Evolutionary conservation across 2,329 filamentous ascomycete species (phyloP).

Genomic region (Gnomoniopsis sp.): DNA sequence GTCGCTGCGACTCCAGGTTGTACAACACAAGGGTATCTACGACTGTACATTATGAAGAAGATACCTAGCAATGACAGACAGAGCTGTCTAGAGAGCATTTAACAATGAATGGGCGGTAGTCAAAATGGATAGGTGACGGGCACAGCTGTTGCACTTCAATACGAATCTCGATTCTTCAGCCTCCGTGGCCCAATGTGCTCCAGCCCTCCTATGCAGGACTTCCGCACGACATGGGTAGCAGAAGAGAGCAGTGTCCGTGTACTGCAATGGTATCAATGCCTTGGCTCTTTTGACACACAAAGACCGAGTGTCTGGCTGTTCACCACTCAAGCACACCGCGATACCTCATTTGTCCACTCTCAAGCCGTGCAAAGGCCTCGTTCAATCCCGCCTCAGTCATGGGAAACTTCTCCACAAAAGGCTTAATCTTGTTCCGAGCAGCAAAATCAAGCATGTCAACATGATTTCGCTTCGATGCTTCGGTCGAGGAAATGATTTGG

Average conservation of each 20-base stretch:
- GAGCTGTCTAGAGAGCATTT: not conserved
- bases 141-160: not conserved
- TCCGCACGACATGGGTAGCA: not conserved
- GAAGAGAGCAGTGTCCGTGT: not conserved
- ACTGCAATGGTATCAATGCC: not conserved
- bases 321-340: constrained; percentile 17
- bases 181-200: not conserved
- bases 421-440: constrained; percentile 17
- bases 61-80: not conserved
- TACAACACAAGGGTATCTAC: not conserved
- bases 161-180: not conserved
- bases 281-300: not conserved
- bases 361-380: constrained; percentile 15
- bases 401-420: constrained; percentile 18
- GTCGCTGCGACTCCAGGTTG: not conserved
- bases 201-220: not conserved
- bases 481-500: constrained; percentile 16
- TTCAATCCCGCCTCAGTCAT: constrained; percentile 18
- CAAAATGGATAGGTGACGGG: not conserved
- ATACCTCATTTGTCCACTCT: constrained; percentile 18
- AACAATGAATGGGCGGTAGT: not conserved
- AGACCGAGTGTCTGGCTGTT: too few relatives aligned
- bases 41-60: not conserved
- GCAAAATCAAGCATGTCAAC: constrained; percentile 17
- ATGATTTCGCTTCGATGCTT: constrained; percentile 19